A percentile compares a stretch with the other conserved stretches of the same genome.
Evolutionary conservation across 2,329 filamentous ascomycete species (phyloP).

Genomic region (Fusarium sp.): DNA sequence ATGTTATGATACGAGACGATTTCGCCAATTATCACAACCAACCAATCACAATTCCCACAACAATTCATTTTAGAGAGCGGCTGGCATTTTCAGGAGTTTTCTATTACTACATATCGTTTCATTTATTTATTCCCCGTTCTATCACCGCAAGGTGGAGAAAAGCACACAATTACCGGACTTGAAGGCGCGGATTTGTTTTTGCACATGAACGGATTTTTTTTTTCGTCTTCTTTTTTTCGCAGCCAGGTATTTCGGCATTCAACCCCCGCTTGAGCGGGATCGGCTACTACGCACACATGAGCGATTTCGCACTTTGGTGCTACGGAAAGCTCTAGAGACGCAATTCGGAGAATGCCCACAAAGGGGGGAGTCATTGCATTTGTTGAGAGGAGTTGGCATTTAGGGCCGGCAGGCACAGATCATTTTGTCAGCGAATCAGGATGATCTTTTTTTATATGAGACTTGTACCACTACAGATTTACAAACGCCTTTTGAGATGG

Average conservation of each 20-base stretch:
- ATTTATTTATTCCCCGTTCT: conserved; percentile 32
- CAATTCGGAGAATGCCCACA: conserved; percentile 24
- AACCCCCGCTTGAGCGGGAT: conserved; percentile 27
- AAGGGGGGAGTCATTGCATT: conserved; percentile 31
- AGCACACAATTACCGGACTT: conserved; percentile 26
- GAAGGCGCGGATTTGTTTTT: conserved; percentile 36
- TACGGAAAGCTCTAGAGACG: conserved; percentile 24
- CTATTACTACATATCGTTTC: conserved; percentile 28
- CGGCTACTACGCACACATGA: conserved; percentile 3
- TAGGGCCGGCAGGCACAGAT: conserved; percentile 12
- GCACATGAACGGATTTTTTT: conserved; percentile 17
- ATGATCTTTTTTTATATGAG: conserved; percentile 6
- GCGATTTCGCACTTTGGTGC: conserved; percentile 32
- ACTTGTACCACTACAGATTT: conserved; percentile 28
- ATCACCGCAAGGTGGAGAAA: conserved; percentile 32
- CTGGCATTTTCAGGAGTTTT: conserved; percentile 41
- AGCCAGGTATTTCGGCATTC: conserved; percentile 21
- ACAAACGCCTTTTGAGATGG: conserved; percentile 16
- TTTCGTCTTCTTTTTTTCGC: conserved; percentile 6
- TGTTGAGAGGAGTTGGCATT: conserved; percentile 31
- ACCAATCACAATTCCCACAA: conserved; percentile 35
- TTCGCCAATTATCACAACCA: conserved; percentile 16
- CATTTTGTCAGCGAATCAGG: conserved; percentile 21
- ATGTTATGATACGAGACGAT: conserved; percentile 12
- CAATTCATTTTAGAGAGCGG: conserved; percentile 39